phyloP scores from a whole-genome alignment of 768 basidiomycete genomes.

The Tulasnella sp. region DNA sequence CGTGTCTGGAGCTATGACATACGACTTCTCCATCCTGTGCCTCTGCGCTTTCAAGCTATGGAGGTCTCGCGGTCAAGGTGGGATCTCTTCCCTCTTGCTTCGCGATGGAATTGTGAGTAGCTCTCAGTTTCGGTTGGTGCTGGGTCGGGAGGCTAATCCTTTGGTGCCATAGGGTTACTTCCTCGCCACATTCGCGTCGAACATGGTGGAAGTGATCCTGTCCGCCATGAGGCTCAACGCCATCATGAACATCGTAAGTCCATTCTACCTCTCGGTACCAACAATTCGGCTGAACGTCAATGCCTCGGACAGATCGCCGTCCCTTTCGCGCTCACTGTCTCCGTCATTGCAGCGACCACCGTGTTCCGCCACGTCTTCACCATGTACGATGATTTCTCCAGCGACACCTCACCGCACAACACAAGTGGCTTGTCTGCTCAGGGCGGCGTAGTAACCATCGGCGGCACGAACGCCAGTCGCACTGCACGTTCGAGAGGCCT shows the following conservation, averaged over 20 bases:
- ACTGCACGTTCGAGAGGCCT: background rate
- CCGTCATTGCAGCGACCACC: slow-evolving; percentile 10
- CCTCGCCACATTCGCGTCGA: slow-evolving; percentile 6
- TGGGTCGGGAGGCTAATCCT: background rate
- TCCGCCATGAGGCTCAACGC: background rate
- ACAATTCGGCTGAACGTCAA: too few species aligned
- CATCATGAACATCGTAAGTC: slow-evolving; percentile 13
- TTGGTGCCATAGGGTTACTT: slow-evolving; percentile 2
- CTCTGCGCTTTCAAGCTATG: slow-evolving; percentile 9
- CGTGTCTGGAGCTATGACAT: slow-evolving; percentile 3
- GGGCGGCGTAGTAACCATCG: background rate
- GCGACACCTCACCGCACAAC: background rate
- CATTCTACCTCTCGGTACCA: background rate
- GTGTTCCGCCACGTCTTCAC: slow-evolving; percentile 15
- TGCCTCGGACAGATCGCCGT: slow-evolving; percentile 3
- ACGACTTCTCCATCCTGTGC: slow-evolving; percentile 11
- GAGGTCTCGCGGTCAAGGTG: background rate
- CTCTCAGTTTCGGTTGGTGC: background rate
- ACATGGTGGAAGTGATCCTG: slow-evolving; percentile 3
- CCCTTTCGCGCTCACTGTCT: slow-evolving; percentile 13
- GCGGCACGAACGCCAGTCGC: background rate
- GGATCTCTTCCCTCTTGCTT: slow-evolving; percentile 1
- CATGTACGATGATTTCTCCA: slow-evolving; percentile 12
- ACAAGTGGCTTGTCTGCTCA: background rate
- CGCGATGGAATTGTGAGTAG: slow-evolving; percentile 15